Base-by-base conservation (phyloP, 352 stramenopile species). In the Globisporangium canariense region DNA sequence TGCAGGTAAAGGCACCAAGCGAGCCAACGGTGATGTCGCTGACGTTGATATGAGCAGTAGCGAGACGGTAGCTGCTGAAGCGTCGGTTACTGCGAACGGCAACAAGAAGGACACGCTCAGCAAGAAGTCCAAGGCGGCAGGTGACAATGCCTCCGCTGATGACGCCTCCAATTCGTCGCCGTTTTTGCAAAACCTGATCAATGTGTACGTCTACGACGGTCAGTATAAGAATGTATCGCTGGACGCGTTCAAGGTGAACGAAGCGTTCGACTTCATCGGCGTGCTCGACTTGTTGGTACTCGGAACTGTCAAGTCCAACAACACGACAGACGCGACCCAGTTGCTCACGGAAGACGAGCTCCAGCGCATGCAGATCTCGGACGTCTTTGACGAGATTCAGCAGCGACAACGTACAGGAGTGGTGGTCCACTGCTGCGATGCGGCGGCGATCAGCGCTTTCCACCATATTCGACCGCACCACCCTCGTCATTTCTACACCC, bases 231-330 rank as follows among this genome's bases (percentile, higher is more conserved):
- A 75, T 52, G 60, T 79, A 4, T 40, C 63, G 3, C 36, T 89
- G 34, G 77, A 88, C 50, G 70, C 68, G 4, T 94, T 91, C 62
- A 90, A 86, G 61, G 83, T 94, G 52, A 94, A 94, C 71, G 81
- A 91, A 57, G 74, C 83, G 16, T 94, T 93, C 34, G 86, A 94
- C 59, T 94, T 94, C 62, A 69, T 89, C 3, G 86, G 83, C 13
- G 76, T 90, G 18, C 68, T 93, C 30, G 86, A 94, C 59, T 60
- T 93, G 18, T 74, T 86, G 53, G 77, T 90, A 2, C 50, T 79
- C 0, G 73, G 69, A 2, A 58, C 77, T 2, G 50, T 65, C 9
- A 57, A 57, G 28, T 10, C 51, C 51, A 40, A 1, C 11, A 57
- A 62, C 25, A 41, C 55, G 62, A 14, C 71, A 49, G 53, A 64